phyloP scores from a whole-genome alignment of 495 filamentous ascomycete species.

The Podospora comata region DNA sequence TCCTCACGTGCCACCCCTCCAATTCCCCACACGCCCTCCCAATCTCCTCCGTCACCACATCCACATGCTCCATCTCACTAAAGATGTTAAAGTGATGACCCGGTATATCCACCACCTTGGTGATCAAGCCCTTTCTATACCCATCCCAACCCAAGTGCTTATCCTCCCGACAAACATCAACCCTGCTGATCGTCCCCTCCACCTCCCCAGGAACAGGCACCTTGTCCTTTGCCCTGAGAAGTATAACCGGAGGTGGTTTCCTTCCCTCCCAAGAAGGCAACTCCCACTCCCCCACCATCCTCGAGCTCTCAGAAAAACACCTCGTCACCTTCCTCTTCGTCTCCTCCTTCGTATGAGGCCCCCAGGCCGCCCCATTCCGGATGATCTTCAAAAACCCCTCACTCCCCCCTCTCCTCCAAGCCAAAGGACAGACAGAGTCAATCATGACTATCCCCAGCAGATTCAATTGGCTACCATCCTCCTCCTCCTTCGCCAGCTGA shows the following conservation, averaged over 20 bases:
- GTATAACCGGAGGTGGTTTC: constrained; percentile 34
- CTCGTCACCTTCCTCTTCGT: constrained; percentile 35
- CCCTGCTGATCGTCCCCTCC: constrained; percentile 27
- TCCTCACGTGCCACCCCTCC: constrained; percentile 17
- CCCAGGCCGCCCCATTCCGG: constrained; percentile 29
- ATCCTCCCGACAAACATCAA: constrained; percentile 36
- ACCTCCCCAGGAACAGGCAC: constrained; percentile 29
- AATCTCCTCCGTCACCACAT: constrained; percentile 31
- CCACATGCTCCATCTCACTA: constrained; percentile 24
- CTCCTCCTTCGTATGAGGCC: constrained; percentile 33
- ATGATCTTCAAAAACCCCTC: constrained; percentile 15
- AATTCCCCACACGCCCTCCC: constrained; percentile 34
- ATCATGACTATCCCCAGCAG: constrained; percentile 46
- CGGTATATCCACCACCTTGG: constrained; percentile 36
- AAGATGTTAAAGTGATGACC: constrained; percentile 49
- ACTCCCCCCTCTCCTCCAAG: neutral
- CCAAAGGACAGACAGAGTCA: constrained; percentile 40
- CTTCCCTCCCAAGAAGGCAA: constrained; percentile 33
- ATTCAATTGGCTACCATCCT: constrained; percentile 7
- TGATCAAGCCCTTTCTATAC: constrained; percentile 37
- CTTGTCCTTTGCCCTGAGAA: constrained; percentile 37
- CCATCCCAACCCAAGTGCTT: constrained; percentile 40
- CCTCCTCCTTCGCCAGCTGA: constrained; percentile 29
- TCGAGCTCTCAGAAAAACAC: constrained; percentile 37
- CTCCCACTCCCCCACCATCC: constrained; percentile 38